Percentiles rank a stretch among this genome's conserved stretches.
Conservation (phyloP, 164 flowering plant species). For the Protea cynaroides region DNA sequence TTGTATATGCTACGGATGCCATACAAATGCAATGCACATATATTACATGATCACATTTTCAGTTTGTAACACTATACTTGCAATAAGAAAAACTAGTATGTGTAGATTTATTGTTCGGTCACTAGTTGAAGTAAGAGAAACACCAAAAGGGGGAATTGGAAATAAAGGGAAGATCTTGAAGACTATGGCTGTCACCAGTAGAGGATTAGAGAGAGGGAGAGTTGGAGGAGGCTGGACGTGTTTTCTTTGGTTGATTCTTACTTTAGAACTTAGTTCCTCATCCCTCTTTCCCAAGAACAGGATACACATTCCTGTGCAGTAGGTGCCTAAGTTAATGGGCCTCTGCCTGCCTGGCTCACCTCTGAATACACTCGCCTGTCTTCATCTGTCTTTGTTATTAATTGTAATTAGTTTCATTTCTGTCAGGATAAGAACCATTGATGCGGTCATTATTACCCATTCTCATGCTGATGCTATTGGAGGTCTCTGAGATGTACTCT, state of each 20-base stretch:
- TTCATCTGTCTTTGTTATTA: slow-evolving; percentile 9
- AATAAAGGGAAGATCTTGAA: no score
- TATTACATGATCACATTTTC: neutral
- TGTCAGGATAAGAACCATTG: slow-evolving; percentile 95
- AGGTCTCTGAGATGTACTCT: slow-evolving; percentile 55
- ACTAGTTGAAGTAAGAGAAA: no score
- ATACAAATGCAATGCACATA: neutral
- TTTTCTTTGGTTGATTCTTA: no score
- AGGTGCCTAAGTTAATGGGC: no score
- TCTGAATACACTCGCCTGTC: slow-evolving; percentile 1
- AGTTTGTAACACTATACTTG: neutral
- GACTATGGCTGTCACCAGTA: no score
- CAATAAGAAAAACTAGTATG: neutral
- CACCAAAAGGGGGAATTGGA: neutral
- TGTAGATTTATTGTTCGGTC: neutral
- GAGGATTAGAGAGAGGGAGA: no score
- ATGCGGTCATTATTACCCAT: slow-evolving; percentile 96
- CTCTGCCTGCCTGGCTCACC: neutral
- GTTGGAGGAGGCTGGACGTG: no score
- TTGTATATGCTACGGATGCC: neutral
- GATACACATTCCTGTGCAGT: neutral
- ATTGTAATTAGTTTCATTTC: slow-evolving; percentile 46
- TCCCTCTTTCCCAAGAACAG: neutral
- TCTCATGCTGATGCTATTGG: slow-evolving; percentile 99
- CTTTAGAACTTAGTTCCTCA: neutral